Evolutionary conservation across 148 eudicot genomes (phyloP), one percentile per base, ranked within the genome.

Genomic region (Nepenthes mirabilis): DNA sequence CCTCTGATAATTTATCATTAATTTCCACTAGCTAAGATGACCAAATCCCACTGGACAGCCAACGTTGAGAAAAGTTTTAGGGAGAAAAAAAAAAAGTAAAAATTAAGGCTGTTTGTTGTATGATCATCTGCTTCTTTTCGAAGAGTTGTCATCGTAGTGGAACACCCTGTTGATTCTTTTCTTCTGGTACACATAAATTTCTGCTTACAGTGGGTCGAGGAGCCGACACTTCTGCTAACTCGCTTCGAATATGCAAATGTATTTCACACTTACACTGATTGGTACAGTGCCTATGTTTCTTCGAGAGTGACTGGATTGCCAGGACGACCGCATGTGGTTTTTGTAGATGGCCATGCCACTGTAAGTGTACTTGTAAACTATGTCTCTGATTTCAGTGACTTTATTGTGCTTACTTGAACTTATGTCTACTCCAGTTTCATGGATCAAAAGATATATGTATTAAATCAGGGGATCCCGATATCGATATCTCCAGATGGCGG

Each of bases 181-280:
- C 32, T 43, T 54, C 40, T 36, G 8, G 59, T 61, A 56, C 34
- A 1, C 55, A 32, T 36, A 33, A 2, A 23, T 55, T 55, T 57
- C 56, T 47, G 48, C 50, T 56, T 65, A 79, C 88, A 93, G 98
- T 93, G 98, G 98, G 67, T 93, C 68, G 95, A 93, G 72, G 96
- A 93, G 75, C 96, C 98, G 48, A 82, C 96, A 14, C 78, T 93
- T 74, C 63, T 93, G 49, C 67, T 93, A 54, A 93, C 96, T 3
- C 91, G 96, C 48, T 93, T 78, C 43, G 98, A 93, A 75, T 93
- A 93, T 77, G 96, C 96, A 43, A 93, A 93, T 74, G 71, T 88
- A 45, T 93, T 93, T 59, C 98, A 93, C 85, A 93, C 98, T 11
- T 69, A 83, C 56, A 93, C 98, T 3, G 98, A 93, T 69, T 93